Percentiles rank a stretch among this genome's conserved stretches.
phyloP scores from a whole-genome alignment of 2,329 filamentous ascomycete species.

The Fusarium stilboides region DNA sequence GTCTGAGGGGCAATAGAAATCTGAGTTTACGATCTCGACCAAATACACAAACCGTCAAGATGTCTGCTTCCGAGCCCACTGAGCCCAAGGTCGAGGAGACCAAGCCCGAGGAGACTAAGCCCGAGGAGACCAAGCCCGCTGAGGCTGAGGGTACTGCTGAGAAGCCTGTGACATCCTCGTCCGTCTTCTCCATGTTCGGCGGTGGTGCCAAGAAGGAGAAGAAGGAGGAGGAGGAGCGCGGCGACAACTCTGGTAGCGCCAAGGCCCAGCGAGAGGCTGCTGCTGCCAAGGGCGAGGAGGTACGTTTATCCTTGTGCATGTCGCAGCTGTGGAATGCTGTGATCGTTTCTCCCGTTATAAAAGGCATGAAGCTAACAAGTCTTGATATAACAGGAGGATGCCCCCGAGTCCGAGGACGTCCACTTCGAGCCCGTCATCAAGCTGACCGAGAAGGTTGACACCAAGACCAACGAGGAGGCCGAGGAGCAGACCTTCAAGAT shows the following conservation, averaged over 20 bases:
- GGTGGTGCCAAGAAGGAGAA: slow-evolving; percentile 97
- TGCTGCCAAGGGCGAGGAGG: slow-evolving; percentile 71
- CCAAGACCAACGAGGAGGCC: slow-evolving; percentile 97
- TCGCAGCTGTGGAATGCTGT: slow-evolving; percentile 29
- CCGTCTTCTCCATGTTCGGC: slow-evolving; percentile 98
- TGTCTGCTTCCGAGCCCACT: slow-evolving; percentile 66
- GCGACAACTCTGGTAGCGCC: slow-evolving; percentile 90
- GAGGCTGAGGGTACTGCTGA: slow-evolving; percentile 45
- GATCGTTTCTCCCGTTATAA: slow-evolving; percentile 1
- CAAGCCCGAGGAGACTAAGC: slow-evolving; percentile 54
- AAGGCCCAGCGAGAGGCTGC: slow-evolving; percentile 81
- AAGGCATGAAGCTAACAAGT: slow-evolving; percentile 17
- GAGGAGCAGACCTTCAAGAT: slow-evolving; percentile 99
- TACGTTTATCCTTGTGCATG: slow-evolving; percentile 52
- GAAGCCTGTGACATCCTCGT: slow-evolving; percentile 69
- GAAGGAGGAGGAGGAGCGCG: slow-evolving; percentile 85
- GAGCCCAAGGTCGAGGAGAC: slow-evolving; percentile 70
- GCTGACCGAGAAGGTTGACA: slow-evolving; percentile 96
- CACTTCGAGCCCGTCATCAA: slow-evolving; percentile 98
- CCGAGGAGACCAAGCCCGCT: slow-evolving; percentile 48
- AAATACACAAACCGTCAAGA: slow-evolving; percentile 52
- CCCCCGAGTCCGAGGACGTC: slow-evolving; percentile 91
- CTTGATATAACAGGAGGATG: slow-evolving; percentile 67
- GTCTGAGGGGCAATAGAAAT: slow-evolving; percentile 32
- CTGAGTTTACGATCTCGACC: slow-evolving; percentile 28